Evolutionary conservation across 2,329 filamentous ascomycete species (phyloP).

Genomic region (Cryphonectria nitschkei): DNA sequence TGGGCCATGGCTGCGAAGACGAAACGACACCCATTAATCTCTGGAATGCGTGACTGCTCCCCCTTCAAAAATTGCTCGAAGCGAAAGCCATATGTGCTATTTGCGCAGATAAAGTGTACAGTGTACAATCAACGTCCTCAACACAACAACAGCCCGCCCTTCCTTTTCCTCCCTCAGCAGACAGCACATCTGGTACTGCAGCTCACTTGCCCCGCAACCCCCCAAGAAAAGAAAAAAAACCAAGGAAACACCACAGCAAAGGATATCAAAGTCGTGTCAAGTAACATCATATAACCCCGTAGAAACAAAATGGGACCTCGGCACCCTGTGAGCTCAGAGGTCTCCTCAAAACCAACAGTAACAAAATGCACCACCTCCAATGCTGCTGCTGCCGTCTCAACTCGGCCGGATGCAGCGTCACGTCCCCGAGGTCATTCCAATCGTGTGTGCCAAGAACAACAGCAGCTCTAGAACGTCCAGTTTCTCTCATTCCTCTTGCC

Average conservation of each 20-base stretch:
- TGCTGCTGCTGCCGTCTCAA: slow-evolving; percentile 1
- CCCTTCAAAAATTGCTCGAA: not conserved
- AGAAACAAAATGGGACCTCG: not conserved
- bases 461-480: too few relatives aligned
- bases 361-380: not conserved
- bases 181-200: slow-evolving; percentile 7
- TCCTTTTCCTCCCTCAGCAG: not conserved
- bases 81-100: slow-evolving; percentile 7
- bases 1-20: too few relatives aligned
- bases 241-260: slow-evolving; percentile 9
- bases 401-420: not conserved
- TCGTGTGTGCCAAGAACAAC: not conserved
- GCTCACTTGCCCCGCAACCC: not conserved
- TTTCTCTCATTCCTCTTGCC: slow-evolving; percentile 18
- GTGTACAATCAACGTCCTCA: not conserved
- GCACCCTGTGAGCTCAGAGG: not conserved
- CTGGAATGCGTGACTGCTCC: not conserved
- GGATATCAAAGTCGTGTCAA: slow-evolving; percentile 15
- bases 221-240: not conserved
- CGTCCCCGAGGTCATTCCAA: not conserved
- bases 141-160: too few relatives aligned
- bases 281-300: not conserved
- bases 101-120: slow-evolving; percentile 12
- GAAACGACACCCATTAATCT: too few relatives aligned
- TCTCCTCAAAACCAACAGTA: not conserved